phyloP scores from a whole-genome alignment of 1,284 basidiomycete genomes.

The Cerrena zonata region DNA sequence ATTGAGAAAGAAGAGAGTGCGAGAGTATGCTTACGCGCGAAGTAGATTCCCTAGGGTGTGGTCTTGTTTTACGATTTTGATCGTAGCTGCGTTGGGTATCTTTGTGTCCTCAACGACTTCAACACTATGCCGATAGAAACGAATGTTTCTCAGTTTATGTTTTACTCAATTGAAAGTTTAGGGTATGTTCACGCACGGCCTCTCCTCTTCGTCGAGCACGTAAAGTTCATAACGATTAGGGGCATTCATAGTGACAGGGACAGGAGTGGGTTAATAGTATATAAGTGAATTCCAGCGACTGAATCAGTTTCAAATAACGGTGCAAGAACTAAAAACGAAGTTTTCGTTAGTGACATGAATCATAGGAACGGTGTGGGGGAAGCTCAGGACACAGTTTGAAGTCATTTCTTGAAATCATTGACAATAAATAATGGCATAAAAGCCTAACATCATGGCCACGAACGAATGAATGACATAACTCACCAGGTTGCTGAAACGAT shows the following conservation, averaged over 20 bases:
- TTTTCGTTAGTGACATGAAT: no score
- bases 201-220: slow-evolving; percentile 88
- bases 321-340: no score
- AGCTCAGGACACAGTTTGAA: slow-evolving; percentile 38
- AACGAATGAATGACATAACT: slow-evolving; percentile 9
- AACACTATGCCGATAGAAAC: slow-evolving; percentile 66
- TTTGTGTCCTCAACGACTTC: slow-evolving; percentile 93
- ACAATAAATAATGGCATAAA: slow-evolving; percentile 61
- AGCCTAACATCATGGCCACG: slow-evolving; percentile 42
- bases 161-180: not conserved
- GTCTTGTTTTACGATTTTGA: slow-evolving; percentile 93
- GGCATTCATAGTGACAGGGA: slow-evolving; percentile 80
- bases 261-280: no score
- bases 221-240: slow-evolving; percentile 89
- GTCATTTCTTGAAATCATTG: slow-evolving; percentile 54
- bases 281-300: no score
- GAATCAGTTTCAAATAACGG: no score
- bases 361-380: slow-evolving; percentile 4
- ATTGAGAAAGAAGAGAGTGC: not conserved
- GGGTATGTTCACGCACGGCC: slow-evolving; percentile 57
- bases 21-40: slow-evolving; percentile 68
- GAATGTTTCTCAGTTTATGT: slow-evolving; percentile 5
- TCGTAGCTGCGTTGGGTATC: slow-evolving; percentile 92
- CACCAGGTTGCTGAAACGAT: slow-evolving; percentile 24
- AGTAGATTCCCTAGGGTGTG: slow-evolving; percentile 97